Evolutionary conservation across 148 eudicot genomes (phyloP).

Genomic region (Suaeda aralocaspica): DNA sequence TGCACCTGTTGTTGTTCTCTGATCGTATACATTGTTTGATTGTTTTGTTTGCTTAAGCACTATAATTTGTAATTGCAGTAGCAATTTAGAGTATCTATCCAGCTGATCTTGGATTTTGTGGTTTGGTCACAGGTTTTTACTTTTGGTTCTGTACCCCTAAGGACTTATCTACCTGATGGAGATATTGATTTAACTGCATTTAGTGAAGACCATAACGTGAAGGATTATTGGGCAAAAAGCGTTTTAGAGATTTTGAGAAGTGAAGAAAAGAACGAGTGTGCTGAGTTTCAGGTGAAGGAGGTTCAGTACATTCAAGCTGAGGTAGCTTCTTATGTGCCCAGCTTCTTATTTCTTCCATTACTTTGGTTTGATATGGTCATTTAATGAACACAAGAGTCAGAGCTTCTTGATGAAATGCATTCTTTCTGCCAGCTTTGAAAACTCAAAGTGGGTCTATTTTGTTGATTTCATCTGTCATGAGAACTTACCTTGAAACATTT

Average conservation of each 20-base stretch:
- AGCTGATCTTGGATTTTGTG: conserved; percentile 14
- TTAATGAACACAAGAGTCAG: no score
- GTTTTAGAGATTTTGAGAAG: conserved; percentile 64
- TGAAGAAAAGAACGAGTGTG: conserved; percentile 71
- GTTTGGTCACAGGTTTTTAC: conserved; percentile 57
- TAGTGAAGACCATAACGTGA: conserved; percentile 45
- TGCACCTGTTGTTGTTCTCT: conserved; percentile 3
- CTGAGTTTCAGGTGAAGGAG: conserved; percentile 81
- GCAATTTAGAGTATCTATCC: not conserved
- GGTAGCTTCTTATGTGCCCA: conserved; percentile 36
- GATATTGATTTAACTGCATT: conserved; percentile 87
- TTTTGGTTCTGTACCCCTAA: conserved; percentile 92
- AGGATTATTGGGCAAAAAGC: conserved; percentile 67
- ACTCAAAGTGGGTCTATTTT: not conserved
- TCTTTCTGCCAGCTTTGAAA: not conserved
- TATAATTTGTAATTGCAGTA: not conserved
- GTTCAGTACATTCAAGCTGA: conserved; percentile 94
- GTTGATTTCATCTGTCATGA: not conserved
- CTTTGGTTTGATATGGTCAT: not conserved
- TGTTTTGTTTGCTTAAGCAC: not conserved
- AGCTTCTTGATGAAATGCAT: no score
- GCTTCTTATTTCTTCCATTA: not conserved
- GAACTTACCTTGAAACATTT: not conserved
- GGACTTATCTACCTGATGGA: conserved; percentile 94
- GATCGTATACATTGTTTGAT: not conserved